Percentiles rank a stretch among this genome's conserved stretches.
Conservation (phyloP, 306 rosid genomes). For the Calophaca sinica region DNA sequence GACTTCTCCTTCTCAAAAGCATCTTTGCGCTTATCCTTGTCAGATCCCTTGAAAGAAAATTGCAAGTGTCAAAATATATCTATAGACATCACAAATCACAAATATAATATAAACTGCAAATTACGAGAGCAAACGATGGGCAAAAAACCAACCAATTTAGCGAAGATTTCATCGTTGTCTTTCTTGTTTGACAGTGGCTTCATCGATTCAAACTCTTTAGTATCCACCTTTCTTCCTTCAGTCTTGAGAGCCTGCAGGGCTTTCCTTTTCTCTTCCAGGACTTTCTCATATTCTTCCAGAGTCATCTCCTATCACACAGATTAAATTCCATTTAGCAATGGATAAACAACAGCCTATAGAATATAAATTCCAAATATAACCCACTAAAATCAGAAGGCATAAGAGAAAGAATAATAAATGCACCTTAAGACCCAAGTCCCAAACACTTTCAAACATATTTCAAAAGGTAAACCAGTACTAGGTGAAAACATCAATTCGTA, state of each 20-base stretch:
- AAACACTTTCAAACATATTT: background rate
- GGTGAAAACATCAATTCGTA: background rate
- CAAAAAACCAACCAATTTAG: conserved; percentile 67
- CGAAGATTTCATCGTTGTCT: conserved; percentile 73
- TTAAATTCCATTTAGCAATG: conserved; percentile 30
- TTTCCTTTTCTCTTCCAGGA: conserved; percentile 86
- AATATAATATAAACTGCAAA: background rate
- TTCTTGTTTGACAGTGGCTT: conserved; percentile 91
- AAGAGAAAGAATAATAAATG: background rate
- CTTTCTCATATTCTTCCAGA: conserved; percentile 90
- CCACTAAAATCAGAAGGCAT: background rate
- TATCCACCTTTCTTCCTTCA: conserved; percentile 87
- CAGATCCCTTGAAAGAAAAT: conserved; percentile 70
- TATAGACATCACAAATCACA: conserved; percentile 13
- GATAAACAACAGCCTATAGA: conserved; percentile 2
- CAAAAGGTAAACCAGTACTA: background rate
- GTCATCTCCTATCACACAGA: conserved; percentile 83
- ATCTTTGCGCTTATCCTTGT: conserved; percentile 88
- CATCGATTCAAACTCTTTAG: conserved; percentile 80
- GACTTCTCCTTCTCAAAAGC: conserved; percentile 81
- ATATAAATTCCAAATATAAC: conserved; percentile 4
- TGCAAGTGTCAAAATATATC: conserved; percentile 1
- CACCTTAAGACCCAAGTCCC: background rate
- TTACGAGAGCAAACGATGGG: background rate
- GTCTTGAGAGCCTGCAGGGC: conserved; percentile 76